Evolutionary conservation across 768 basidiomycete genomes (phyloP), one percentile per base, ranked within the genome.

Genomic region (Nevesoporus exiguus): DNA sequence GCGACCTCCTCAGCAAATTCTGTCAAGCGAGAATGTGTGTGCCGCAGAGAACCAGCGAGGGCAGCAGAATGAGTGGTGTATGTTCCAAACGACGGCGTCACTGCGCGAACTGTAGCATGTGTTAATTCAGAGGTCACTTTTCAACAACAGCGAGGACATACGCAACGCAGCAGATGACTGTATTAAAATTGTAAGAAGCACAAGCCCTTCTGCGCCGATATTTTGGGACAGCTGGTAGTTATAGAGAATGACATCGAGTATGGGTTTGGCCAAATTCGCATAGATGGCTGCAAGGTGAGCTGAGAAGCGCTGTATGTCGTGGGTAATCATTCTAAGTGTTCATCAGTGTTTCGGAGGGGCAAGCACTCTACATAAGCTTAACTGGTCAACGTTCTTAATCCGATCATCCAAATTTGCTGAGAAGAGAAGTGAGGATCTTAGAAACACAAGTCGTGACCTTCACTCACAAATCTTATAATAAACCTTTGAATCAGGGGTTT

Each of bases 361-460:
- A 17, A 39, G 24, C 3, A 25, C 14, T 19, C 29, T 42, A 15
- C 17, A n/a, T 5, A 40, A 27, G 66, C 80, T 61, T 51, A 61
- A 90, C 88, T 97, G 93, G 68, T 98, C 94, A 15, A 92, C 88
- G 62, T 98, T 97, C 77, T 93, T 93, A 47, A 98, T 93, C 47
- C 96, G 78, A 66, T 98, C 96, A 66, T 98, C 95, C 61, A 98
- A 73, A 68, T 97, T 97, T 41, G 90, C 93, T 92, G 63, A 22
- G 51, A n/a, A 43, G 24, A 21, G 19, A 43, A 17, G 8, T 61
- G 17, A 58, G 39, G 15, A 49, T 33, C n/a, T 15, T 24, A 54
- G 22, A 58, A 47, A 54, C n/a, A 27, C 31, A 7, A 37, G 24
- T 11, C 22, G 3, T 37, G 22, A 11, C n/a, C 34, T 47, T 47